Conservation (phyloP, 805 yeast species). For the Pichia manshurica region DNA sequence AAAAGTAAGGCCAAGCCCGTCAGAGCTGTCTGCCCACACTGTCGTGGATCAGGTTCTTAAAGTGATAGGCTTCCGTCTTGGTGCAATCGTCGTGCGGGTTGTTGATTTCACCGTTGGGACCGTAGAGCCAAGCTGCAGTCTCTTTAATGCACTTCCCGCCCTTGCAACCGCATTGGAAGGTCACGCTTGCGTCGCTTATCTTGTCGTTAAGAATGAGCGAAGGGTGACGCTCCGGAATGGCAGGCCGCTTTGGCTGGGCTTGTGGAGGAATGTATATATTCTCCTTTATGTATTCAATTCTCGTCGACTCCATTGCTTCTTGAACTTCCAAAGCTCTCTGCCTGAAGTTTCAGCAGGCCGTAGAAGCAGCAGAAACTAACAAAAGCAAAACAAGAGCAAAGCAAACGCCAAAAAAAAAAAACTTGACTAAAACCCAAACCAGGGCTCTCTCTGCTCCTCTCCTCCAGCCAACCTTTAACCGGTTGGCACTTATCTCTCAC, state of each 20-base stretch:
- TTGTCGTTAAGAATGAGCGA: constrained; percentile 31
- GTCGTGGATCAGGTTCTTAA: constrained; percentile 24
- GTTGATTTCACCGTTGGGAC: constrained; percentile 32
- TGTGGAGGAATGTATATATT: constrained; percentile 32
- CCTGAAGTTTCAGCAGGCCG: no score
- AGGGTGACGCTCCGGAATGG: constrained; percentile 32
- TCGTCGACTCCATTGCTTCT: constrained; percentile 30
- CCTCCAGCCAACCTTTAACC: no score
- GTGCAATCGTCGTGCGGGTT: constrained; percentile 20
- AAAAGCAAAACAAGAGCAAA: background rate
- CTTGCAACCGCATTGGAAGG: constrained; percentile 31
- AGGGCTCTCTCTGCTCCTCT: no score
- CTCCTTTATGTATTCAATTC: constrained; percentile 26
- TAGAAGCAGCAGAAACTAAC: background rate
- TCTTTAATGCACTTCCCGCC: constrained; percentile 31
- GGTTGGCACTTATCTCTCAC: no score
- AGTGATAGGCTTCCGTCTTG: constrained; percentile 27
- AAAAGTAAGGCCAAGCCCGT: background rate
- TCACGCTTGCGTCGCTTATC: constrained; percentile 23
- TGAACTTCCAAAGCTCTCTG: no score
- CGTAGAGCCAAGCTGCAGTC: constrained; percentile 32
- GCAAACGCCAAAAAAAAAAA: no score
- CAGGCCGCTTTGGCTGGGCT: constrained; percentile 17
- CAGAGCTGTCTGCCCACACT: constrained; percentile 19
- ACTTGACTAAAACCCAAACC: no score